These are phyloP conservation scores for Amphicarpaea edgeworthii DNA, from an alignment of 306 rosid species.

Conservation along the genomic window DNA sequence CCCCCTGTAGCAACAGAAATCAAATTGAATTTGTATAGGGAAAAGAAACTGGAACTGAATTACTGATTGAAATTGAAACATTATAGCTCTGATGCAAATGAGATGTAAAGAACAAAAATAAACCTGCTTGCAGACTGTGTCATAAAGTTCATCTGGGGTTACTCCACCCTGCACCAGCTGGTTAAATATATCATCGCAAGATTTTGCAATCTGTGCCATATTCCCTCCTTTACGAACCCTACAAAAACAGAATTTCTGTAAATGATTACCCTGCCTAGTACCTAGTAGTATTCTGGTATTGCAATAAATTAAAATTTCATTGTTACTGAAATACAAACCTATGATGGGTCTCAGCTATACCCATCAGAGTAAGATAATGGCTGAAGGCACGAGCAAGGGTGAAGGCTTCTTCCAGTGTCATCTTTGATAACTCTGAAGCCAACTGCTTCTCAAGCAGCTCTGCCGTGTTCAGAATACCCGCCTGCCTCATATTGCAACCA, in stretches of 20 bases:
- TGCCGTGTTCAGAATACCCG: constrained; percentile 82
- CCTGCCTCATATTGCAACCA: constrained; percentile 87
- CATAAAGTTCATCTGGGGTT: constrained; percentile 75
- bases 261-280: constrained; percentile 9
- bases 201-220: constrained; percentile 65
- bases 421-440: constrained; percentile 81
- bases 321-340: constrained; percentile 56
- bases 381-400: constrained; percentile 91
- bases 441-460: constrained; percentile 88
- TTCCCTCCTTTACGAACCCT: constrained; percentile 86
- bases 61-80: constrained; percentile 18
- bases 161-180: constrained; percentile 86
- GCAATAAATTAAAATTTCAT: too few relatives aligned
- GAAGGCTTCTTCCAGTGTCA: constrained; percentile 87
- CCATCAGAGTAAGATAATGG: constrained; percentile 87
- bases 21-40: constrained; percentile 25
- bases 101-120: constrained; percentile 10
- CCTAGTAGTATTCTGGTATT: neutral
- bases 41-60: constrained; percentile 25
- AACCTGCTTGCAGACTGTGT: constrained; percentile 94
- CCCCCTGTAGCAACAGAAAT: constrained; percentile 63
- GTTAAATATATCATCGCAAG: constrained; percentile 85
- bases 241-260: constrained; percentile 38
- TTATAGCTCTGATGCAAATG: too few relatives aligned
- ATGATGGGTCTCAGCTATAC: constrained; percentile 96